Base-by-base conservation (phyloP, 2,329 filamentous ascomycete genomes). In the Rhynchosporium secalis region DNA sequence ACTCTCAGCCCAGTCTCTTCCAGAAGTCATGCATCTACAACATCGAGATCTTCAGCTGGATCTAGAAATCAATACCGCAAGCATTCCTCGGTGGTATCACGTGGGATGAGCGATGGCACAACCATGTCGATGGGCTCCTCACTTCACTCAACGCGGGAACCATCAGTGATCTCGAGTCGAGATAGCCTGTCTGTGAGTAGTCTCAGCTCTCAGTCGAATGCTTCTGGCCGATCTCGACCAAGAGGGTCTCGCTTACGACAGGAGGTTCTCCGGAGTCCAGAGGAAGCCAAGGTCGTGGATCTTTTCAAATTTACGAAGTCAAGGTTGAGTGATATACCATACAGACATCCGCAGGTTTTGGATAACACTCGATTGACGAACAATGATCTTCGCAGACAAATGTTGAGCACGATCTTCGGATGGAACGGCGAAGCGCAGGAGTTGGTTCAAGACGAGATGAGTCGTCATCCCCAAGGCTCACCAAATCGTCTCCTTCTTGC, bases 321-420 rank as follows among this genome's bases (percentile, higher is more conserved):
- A 48, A 86, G 93, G 15, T 80, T 98, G 6, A 89, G 85, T 65
- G 92, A 96, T 66, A 85, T 97, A 3, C 88, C 91, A 0, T 96
- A 96, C 73, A 87, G 89, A 70, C 86, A 89, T 54, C 85, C 87
- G 0, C 82, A 86, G 13, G 76, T 80, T 1, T 70, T 81, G 13
- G 83, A 88, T 66, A 81, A 85, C 60, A 75, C 79, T 3, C 82
- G 82, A 33, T 76, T 91, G 29, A 90, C 89, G 3, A 88, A 87
- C 64, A 89, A 97, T 69, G 88, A 96, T 68, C 82, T 97, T 49
- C 87, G 94, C 54, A 84, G 83, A 52, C 93, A 97, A 75, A 97
- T 99, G 93, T 82, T 99, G 4, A 91, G 84, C 68, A 89, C 93
- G 5, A 92, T 99, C 1, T 99, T 99, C 75, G 95, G 95, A 3